These are phyloP conservation scores for Aureobasidium sp. DNA, from an alignment of 2,329 filamentous ascomycete species.

Conservation along the genomic window DNA sequence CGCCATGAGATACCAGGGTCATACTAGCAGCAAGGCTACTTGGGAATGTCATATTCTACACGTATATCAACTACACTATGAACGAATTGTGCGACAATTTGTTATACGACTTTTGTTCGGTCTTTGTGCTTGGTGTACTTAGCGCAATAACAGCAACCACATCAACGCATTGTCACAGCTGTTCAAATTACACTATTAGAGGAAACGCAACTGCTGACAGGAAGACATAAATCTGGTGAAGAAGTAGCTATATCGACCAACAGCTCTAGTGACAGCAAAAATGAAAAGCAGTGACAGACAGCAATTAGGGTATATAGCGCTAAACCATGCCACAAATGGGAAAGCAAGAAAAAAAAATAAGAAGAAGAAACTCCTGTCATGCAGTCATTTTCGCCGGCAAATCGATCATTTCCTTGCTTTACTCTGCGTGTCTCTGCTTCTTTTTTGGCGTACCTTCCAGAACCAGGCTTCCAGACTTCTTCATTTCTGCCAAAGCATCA, in stretches of 20 bases:
- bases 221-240: not conserved
- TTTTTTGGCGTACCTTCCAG: slow-evolving; percentile 39
- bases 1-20: not conserved
- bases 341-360: not conserved
- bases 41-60: too few relatives aligned
- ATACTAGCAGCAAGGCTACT: not conserved
- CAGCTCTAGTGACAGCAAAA: not conserved
- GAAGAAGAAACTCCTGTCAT: not conserved
- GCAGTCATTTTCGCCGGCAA: not conserved
- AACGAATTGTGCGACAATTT: too few relatives aligned
- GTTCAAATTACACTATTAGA: not conserved
- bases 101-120: too few relatives aligned
- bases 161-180: not conserved
- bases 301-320: slow-evolving; percentile 11
- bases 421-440: slow-evolving; percentile 17
- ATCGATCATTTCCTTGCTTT: not conserved
- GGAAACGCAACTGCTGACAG: not conserved
- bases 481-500: slow-evolving; percentile 41
- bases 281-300: not conserved
- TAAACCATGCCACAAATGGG: not conserved
- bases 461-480: slow-evolving; percentile 46
- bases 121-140: too few relatives aligned
- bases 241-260: not conserved
- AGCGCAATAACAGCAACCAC: not conserved
- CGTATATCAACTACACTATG: too few relatives aligned